phyloP scores from a whole-genome alignment of 2,329 filamentous ascomycete genomes.

The Celoporthe dispersa region DNA sequence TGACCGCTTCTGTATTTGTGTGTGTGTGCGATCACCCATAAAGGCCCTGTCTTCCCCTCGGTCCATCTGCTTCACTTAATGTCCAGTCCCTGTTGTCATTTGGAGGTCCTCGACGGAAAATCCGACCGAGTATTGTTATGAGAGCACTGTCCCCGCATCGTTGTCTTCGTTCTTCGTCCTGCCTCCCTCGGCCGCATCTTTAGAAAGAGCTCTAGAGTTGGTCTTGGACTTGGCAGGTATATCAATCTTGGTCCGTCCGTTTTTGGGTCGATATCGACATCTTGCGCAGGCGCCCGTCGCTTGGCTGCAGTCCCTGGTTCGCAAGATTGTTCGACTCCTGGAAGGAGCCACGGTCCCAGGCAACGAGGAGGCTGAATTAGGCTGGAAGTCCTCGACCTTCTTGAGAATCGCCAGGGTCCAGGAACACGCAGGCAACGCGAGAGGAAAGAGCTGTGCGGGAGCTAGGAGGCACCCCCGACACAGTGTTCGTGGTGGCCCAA shows the following conservation, averaged over 20 bases:
- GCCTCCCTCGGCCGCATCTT: not conserved
- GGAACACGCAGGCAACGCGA: not conserved
- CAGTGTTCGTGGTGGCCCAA: not conserved
- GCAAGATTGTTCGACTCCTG: not conserved
- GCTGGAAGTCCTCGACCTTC: not conserved
- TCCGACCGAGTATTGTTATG: conserved; percentile 21
- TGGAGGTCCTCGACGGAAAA: conserved; percentile 7
- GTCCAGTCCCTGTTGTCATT: conserved; percentile 3
- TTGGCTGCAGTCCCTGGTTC: not conserved
- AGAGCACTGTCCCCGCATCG: not conserved
- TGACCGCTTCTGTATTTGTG: not conserved
- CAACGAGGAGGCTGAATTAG: not conserved
- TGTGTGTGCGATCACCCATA: conserved; percentile 12
- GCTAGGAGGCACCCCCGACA: not conserved
- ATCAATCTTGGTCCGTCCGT: not conserved
- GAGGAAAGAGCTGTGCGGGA: not conserved
- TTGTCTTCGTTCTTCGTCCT: not conserved
- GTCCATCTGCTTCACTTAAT: conserved; percentile 6
- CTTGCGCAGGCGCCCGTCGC: not conserved
- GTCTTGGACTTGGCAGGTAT: not conserved
- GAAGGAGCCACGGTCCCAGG: conserved; percentile 2
- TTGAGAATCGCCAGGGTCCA: not conserved
- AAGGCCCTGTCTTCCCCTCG: conserved; percentile 16
- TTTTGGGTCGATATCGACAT: not conserved
- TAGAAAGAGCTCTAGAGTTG: not conserved